Conservation (phyloP, 2,329 filamentous ascomycete genomes). For the Aspergillus phoenicis region DNA sequence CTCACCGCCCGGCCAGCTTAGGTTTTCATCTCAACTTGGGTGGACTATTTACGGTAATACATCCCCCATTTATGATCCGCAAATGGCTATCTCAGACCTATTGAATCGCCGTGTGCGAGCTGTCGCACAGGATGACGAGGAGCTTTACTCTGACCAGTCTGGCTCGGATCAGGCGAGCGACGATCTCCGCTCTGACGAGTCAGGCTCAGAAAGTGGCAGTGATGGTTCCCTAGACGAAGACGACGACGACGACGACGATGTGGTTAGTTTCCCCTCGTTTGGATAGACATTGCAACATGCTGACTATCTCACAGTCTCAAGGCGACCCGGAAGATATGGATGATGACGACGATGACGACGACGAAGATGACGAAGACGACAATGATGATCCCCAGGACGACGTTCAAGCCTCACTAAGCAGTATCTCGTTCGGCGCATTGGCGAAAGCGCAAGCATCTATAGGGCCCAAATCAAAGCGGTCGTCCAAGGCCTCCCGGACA, state of each 20-base stretch:
- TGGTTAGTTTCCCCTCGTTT: slow-evolving; percentile 4
- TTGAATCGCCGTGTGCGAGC: slow-evolving; percentile 48
- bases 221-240: slow-evolving; percentile 15
- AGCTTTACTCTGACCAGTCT: slow-evolving; percentile 34
- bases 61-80: not conserved
- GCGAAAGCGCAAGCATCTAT: slow-evolving; percentile 80
- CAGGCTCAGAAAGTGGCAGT: slow-evolving; percentile 19
- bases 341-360: slow-evolving; percentile 44
- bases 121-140: slow-evolving; percentile 47
- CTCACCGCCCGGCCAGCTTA: slow-evolving; percentile 1
- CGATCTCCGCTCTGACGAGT: slow-evolving; percentile 19
- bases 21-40: not conserved
- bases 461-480: slow-evolving; percentile 42
- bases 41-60: not conserved
- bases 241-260: slow-evolving; percentile 13
- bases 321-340: slow-evolving; percentile 36
- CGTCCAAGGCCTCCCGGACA: slow-evolving; percentile 20
- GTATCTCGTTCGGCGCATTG: slow-evolving; percentile 85
- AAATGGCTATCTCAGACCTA: slow-evolving; percentile 41
- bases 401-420: slow-evolving; percentile 50
- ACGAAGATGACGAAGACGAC: slow-evolving; percentile 40
- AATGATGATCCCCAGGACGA: slow-evolving; percentile 40
- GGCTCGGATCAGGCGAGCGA: slow-evolving; percentile 25
- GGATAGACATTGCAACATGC: not conserved
- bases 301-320: slow-evolving; percentile 11